These are phyloP conservation scores for Rhizopus sp. DNA, from an alignment of 371 early-diverging fungal species.

Conservation along the genomic window DNA sequence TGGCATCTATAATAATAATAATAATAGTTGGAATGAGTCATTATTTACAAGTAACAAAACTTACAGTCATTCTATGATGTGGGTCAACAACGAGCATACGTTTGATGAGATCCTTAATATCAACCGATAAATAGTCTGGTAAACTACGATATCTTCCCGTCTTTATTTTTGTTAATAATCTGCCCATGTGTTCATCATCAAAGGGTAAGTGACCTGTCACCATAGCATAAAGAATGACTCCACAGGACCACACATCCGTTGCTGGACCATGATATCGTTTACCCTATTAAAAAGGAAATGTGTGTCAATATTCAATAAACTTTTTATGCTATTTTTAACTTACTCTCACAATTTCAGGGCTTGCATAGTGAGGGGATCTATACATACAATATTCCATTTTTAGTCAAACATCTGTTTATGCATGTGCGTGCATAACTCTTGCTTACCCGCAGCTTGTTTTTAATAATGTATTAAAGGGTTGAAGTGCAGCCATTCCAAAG, in stretches of 20 bases:
- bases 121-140: conserved; percentile 62
- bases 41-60: background rate
- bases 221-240: conserved; percentile 89
- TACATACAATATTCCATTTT: background rate
- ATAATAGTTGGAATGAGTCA: background rate
- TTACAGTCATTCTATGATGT: conserved; percentile 52
- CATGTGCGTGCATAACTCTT: conserved; percentile 16
- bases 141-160: conserved; percentile 51
- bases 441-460: conserved; percentile 78
- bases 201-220: conserved; percentile 91
- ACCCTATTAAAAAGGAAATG: conserved; percentile 64
- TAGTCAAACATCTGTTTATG: background rate
- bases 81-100: conserved; percentile 61
- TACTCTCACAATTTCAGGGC: conserved; percentile 41
- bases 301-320: conserved; percentile 44
- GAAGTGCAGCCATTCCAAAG: conserved; percentile 83
- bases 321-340: conserved; percentile 8
- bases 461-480: conserved; percentile 60
- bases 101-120: conserved; percentile 62
- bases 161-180: conserved; percentile 69
- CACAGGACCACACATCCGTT: conserved; percentile 93
- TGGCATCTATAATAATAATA: conserved; percentile 33
- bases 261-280: conserved; percentile 76
- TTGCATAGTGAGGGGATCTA: conserved; percentile 43
- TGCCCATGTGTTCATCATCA: conserved; percentile 86